Evolutionary conservation across 1,139 yeast species (phyloP).

Genomic region (Scheffersomyces lignicola): DNA sequence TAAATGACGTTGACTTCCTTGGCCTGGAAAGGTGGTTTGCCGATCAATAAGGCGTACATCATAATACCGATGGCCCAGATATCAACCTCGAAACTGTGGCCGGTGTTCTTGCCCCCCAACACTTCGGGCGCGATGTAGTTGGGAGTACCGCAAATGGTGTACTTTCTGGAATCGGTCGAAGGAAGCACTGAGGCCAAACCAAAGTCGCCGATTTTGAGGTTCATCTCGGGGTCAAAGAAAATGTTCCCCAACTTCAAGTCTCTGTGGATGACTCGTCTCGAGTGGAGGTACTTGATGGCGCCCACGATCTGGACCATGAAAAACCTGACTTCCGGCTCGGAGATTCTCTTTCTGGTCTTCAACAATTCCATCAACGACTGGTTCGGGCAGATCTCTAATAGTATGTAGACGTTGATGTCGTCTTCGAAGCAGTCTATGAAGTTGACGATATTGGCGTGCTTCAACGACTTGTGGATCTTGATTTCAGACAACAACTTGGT

Average conservation of each 20-base stretch:
- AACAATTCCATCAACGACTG: slow-evolving; percentile 91
- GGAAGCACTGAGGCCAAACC: slow-evolving; percentile 91
- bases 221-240: slow-evolving; percentile 89
- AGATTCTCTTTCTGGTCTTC: slow-evolving; percentile 75
- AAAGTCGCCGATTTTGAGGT: slow-evolving; percentile 92
- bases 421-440: slow-evolving; percentile 95
- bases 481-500: slow-evolving; percentile 89
- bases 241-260: slow-evolving; percentile 94
- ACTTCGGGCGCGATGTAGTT: slow-evolving; percentile 98
- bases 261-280: slow-evolving; percentile 91
- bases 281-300: slow-evolving; percentile 88
- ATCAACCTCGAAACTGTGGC: slow-evolving; percentile 93
- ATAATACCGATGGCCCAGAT: slow-evolving; percentile 97
- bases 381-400: slow-evolving; percentile 92
- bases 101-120: slow-evolving; percentile 80
- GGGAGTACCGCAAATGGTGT: slow-evolving; percentile 97
- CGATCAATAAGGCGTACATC: slow-evolving; percentile 86
- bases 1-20: slow-evolving; percentile 92
- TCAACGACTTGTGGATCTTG: slow-evolving; percentile 88
- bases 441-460: slow-evolving; percentile 86
- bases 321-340: slow-evolving; percentile 89
- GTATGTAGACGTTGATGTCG: slow-evolving; percentile 86
- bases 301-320: slow-evolving; percentile 93
- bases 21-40: slow-evolving; percentile 97
- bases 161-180: slow-evolving; percentile 67